Base-by-base conservation (phyloP, 805 yeast species). In the Ogataea naganishii region DNA sequence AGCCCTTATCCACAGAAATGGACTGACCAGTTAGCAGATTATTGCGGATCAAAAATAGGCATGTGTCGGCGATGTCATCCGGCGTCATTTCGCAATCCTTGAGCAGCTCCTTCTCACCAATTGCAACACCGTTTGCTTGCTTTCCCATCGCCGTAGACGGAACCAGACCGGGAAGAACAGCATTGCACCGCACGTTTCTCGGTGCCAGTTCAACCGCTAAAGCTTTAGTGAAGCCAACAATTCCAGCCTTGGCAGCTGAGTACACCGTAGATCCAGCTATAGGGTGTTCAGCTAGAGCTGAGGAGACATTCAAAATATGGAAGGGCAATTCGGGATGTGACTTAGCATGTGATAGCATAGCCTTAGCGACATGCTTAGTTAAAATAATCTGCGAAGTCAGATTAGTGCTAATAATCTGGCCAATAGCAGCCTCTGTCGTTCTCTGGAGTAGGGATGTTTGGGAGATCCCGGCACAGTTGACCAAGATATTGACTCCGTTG, bases 401-500 rank as follows among this genome's bases (percentile, higher is more conserved):
- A 46, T 84, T 84, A 20, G 72, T 60, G 15, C 56, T 58, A 3
- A 82, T 46, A 3, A 81, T 56, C 2, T 53, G 34, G 3, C 53
- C 44, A 10, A 82, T 68, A 13, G 62, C 62, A 1, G 51, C 46
- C 1, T 51, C 46, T 3, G 62, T 37, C 1, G 75, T 63, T 14
- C 59, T 44, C 14, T 67, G 40, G 3, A 81, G 49, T 16, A 83
- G 55, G 2, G 65, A 55, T 18, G 65, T 58, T 39, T 76, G 84
- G 4, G 85, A 60, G 1, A 74, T 42, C 0, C 95, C 84, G 0
- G 83, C 83, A 50, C 88, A 54, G 41, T 79, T 79, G 14, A 80
- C 59, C 12, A 80, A 54, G 3, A 74, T 62, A 18, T 68, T 60
- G 5, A 60, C 49, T 1, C 51, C 49, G 22, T 60, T 49, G 27